phyloP scores from a whole-genome alignment of 2,329 filamentous ascomycete genomes.

The Stachybotrys chlorohalonatus region DNA sequence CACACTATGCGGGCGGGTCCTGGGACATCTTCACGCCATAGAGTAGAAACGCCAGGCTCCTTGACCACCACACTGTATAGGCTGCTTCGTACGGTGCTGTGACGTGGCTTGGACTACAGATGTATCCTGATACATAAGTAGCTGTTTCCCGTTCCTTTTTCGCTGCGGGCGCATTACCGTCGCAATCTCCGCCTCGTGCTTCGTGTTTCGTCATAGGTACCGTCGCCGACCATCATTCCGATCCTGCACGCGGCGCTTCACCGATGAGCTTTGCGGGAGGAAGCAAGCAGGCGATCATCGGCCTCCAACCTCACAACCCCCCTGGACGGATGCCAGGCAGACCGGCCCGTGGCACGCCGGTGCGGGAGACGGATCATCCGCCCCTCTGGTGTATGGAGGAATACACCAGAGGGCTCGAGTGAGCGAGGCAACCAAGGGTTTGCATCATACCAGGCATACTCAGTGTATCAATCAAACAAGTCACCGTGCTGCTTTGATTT shows the following conservation, averaged over 20 bases:
- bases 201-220: background rate
- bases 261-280: background rate
- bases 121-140: background rate
- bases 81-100: background rate
- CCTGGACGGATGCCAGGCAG: background rate
- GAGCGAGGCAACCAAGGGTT: background rate
- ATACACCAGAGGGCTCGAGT: background rate
- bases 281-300: background rate
- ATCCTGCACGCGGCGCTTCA: background rate
- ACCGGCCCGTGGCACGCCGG: background rate
- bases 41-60: background rate
- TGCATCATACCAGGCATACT: background rate
- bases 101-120: background rate
- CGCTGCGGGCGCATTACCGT: background rate
- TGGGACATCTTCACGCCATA: too few relatives aligned
- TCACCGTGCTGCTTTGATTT: background rate
- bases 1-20: too few relatives aligned
- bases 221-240: background rate
- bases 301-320: background rate
- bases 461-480: too few relatives aligned
- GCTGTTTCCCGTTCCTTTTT: background rate
- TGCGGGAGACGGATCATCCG: background rate
- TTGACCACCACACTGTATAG: background rate
- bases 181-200: background rate
- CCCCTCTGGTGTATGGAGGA: background rate